A percentile compares a stretch with the other conserved stretches of the same genome.
phyloP scores from a whole-genome alignment of 495 filamentous ascomycete genomes.

The Neurospora hispaniola region DNA sequence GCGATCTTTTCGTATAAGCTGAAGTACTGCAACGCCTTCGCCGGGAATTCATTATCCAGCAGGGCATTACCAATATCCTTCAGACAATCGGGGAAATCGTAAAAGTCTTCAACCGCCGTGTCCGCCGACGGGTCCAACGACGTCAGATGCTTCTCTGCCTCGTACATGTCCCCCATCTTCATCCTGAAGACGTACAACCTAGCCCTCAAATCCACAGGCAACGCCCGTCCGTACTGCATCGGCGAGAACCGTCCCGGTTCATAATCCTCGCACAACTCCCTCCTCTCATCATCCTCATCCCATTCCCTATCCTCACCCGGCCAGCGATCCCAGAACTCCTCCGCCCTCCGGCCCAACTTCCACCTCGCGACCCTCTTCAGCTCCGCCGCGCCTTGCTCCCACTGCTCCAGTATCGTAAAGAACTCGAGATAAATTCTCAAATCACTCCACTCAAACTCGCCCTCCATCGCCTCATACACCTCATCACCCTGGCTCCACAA shows the following conservation, averaged over 20 bases:
- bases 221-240: conserved; percentile 57
- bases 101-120: conserved; percentile 38
- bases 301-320: conserved; percentile 82
- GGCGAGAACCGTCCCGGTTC: conserved; percentile 43
- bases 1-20: conserved; percentile 49
- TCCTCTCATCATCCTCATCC: conserved; percentile 63
- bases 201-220: conserved; percentile 76
- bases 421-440: conserved; percentile 77
- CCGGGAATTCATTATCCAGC: conserved; percentile 41
- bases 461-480: conserved; percentile 33
- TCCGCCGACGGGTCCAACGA: conserved; percentile 51
- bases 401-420: conserved; percentile 50
- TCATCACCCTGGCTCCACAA: conserved; percentile 20
- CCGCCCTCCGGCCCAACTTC: conserved; percentile 65
- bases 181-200: conserved; percentile 78
- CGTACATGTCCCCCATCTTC: conserved; percentile 54
- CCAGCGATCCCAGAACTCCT: conserved; percentile 71
- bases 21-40: conserved; percentile 67
- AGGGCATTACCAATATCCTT: conserved; percentile 60
- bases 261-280: conserved; percentile 45
- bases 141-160: conserved; percentile 48
- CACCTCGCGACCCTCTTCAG: conserved; percentile 66
- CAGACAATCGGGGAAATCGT: conserved; percentile 65
- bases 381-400: conserved; percentile 51
- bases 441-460: conserved; percentile 68